Conservation (phyloP, 306 rosid species). For the Citrullus mucosospermus region DNA sequence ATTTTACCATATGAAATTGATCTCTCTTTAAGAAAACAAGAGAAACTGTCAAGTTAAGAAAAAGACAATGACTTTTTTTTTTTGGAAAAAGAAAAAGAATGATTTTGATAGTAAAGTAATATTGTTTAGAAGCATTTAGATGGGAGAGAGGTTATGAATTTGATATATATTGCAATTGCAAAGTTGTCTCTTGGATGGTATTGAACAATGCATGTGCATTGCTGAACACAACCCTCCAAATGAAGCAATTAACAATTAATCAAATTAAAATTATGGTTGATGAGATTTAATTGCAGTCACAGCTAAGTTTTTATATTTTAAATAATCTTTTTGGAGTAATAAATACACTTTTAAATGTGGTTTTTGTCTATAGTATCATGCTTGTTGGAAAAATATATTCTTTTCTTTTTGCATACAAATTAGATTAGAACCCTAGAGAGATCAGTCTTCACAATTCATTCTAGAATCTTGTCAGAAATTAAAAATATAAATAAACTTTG, state of each 20-base stretch:
- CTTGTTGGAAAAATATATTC: not conserved
- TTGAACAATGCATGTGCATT: constrained; percentile 2
- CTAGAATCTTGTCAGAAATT: not conserved
- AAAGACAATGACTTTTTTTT: no score
- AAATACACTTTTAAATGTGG: not conserved
- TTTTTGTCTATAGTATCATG: not conserved
- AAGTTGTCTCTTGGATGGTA: not conserved
- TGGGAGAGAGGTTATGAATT: not conserved
- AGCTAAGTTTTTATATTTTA: not conserved
- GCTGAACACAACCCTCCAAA: not conserved
- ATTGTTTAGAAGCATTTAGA: not conserved
- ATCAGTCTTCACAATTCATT: not conserved
- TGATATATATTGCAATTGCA: not conserved
- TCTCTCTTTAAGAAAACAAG: no score
- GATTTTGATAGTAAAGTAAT: not conserved
- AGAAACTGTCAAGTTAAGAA: no score
- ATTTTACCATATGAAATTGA: no score
- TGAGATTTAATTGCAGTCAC: not conserved
- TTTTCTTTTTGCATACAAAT: not conserved
- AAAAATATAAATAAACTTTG: no score
- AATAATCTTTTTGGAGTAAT: not conserved
- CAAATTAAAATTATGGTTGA: not conserved
- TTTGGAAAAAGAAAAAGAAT: no score
- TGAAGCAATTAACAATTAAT: not conserved
- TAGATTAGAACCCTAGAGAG: not conserved